Evolutionary conservation across 441 rosid species (phyloP).

Genomic region (Aquilaria agallochum): DNA sequence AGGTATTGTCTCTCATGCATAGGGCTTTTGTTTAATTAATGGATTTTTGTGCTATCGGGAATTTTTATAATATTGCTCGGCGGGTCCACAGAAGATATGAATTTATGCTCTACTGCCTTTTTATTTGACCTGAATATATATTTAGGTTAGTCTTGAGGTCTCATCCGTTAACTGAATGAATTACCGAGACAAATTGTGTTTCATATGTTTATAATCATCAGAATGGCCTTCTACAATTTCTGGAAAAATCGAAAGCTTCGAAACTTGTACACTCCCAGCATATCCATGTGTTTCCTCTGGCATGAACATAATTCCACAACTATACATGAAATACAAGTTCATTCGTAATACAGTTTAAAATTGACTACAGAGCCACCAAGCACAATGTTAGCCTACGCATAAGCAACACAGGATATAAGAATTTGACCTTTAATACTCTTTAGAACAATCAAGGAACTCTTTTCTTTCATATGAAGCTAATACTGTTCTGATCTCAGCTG

Average conservation of each 20-base stretch:
- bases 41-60: too few relatives aligned
- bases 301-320: not conserved
- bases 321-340: constrained; percentile 4
- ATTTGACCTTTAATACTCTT: constrained; percentile 69
- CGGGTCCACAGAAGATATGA: too few relatives aligned
- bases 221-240: constrained; percentile 3
- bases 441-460: constrained; percentile 84
- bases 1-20: too few relatives aligned
- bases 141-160: too few relatives aligned
- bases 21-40: too few relatives aligned
- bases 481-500: constrained; percentile 77
- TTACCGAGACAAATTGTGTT: too few relatives aligned
- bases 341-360: not conserved
- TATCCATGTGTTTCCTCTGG: constrained; percentile 8
- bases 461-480: constrained; percentile 67
- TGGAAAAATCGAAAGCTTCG: not conserved
- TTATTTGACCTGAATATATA: too few relatives aligned
- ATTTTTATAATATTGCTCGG: too few relatives aligned
- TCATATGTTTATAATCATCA: too few relatives aligned
- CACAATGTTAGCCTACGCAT: constrained; percentile 1
- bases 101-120: too few relatives aligned
- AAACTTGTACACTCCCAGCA: not conserved
- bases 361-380: not conserved
- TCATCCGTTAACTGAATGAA: too few relatives aligned
- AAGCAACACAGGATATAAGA: constrained; percentile 4